Percentiles rank a stretch among this genome's conserved stretches.
Evolutionary conservation across 768 basidiomycete genomes (phyloP).

Genomic region (Xerocomus potaroensis): DNA sequence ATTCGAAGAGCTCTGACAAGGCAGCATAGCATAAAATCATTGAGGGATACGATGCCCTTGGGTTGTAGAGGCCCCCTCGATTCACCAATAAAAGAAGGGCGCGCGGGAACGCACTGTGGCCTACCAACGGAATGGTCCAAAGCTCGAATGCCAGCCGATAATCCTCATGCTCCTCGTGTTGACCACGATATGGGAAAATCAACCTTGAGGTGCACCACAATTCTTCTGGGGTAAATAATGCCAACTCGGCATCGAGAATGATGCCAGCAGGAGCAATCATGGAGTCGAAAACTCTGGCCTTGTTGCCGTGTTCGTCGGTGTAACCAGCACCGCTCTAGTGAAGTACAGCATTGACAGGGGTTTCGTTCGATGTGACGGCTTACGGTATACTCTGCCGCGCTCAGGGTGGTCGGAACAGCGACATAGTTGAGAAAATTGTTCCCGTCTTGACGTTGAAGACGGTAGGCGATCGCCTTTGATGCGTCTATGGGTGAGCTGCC

Average conservation of each 20-base stretch:
- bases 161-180: constrained; percentile 37
- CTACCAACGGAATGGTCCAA: constrained; percentile 75
- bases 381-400: constrained; percentile 73
- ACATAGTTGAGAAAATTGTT: constrained; percentile 58
- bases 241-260: constrained; percentile 74
- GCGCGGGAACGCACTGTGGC: constrained; percentile 14
- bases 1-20: constrained; percentile 67
- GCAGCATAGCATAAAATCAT: constrained; percentile 65
- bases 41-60: constrained; percentile 49
- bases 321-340: constrained; percentile 62
- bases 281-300: constrained; percentile 50
- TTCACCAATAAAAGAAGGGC: neutral
- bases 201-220: constrained; percentile 50
- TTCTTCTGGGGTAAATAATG: constrained; percentile 65
- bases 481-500: constrained; percentile 82
- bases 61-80: constrained; percentile 56
- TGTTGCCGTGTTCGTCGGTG: constrained; percentile 64
- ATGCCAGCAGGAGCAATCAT: constrained; percentile 66
- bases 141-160: constrained; percentile 76
- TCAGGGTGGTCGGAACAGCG: constrained; percentile 78
- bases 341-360: constrained; percentile 1
- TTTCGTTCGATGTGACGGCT: constrained; percentile 9
- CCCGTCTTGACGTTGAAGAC: constrained; percentile 52
- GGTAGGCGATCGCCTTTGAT: constrained; percentile 66
- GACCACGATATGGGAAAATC: constrained; percentile 4